Evolutionary conservation across 768 basidiomycete genomes (phyloP).

Genomic region (Agrocybe chaxingu): DNA sequence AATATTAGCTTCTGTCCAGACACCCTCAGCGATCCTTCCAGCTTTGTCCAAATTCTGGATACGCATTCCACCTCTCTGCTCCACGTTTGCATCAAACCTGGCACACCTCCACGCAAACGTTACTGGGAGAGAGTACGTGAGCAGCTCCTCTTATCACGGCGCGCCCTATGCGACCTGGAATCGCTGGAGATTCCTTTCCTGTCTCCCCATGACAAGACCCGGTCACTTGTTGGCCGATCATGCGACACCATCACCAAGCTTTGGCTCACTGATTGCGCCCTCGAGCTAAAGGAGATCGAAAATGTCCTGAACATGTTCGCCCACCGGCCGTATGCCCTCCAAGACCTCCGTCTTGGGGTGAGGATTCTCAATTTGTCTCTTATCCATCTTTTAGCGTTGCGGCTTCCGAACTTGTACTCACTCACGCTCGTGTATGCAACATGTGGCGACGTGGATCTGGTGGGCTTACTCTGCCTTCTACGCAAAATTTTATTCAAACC

Average conservation of each 20-base stretch:
- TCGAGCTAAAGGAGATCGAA: constrained; percentile 17
- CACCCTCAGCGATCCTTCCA: constrained; percentile 22
- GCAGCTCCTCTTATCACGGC: constrained; percentile 6
- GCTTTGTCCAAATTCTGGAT: constrained; percentile 19
- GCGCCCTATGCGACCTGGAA: constrained; percentile 13
- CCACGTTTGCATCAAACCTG: constrained; percentile 15
- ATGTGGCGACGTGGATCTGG: background rate
- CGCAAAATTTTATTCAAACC: background rate
- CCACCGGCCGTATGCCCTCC: constrained; percentile 17
- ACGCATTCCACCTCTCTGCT: constrained; percentile 16
- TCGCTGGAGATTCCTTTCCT: constrained; percentile 22
- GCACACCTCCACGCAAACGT: constrained; percentile 3
- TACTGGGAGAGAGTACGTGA: constrained; percentile 12
- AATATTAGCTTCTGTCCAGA: constrained; percentile 18
- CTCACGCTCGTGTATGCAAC: constrained; percentile 16
- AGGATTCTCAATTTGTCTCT: constrained; percentile 11
- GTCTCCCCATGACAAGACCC: constrained; percentile 12
- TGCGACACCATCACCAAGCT: constrained; percentile 23
- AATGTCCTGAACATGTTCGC: constrained; percentile 21
- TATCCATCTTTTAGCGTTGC: constrained; percentile 17
- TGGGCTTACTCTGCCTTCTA: background rate
- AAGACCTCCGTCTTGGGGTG: constrained; percentile 22
- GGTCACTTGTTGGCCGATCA: constrained; percentile 20
- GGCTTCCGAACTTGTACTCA: constrained; percentile 19
- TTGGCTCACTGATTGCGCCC: constrained; percentile 19